Evolutionary conservation across 1,284 basidiomycete species (phyloP).

Genomic region (Cerrena zonata): DNA sequence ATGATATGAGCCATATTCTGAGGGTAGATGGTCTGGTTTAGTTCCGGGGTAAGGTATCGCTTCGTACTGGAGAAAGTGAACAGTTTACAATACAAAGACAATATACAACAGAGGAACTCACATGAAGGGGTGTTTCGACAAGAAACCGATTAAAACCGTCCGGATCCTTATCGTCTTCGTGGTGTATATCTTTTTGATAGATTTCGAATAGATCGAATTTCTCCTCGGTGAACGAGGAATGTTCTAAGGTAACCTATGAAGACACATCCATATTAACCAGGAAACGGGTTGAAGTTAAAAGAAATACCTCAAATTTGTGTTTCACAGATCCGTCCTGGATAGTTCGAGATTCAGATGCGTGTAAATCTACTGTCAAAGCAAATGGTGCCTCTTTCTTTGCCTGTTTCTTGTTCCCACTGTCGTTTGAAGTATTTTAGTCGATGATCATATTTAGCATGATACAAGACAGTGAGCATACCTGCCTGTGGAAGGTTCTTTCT

Average conservation of each 20-base stretch:
- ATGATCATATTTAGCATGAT: no score
- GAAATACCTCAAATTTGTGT: constrained; percentile 50
- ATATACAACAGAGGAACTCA: no score
- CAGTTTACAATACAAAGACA: no score
- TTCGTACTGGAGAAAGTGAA: constrained; percentile 28
- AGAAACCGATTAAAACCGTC: constrained; percentile 69
- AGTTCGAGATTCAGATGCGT: constrained; percentile 35
- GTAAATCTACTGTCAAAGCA: constrained; percentile 42
- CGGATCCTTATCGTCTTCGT: constrained; percentile 40
- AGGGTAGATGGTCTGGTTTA: constrained; percentile 55
- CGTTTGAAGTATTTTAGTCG: no score
- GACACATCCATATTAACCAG: background rate
- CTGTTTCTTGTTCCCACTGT: no score
- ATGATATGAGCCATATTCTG: constrained; percentile 79
- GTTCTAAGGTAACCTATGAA: constrained; percentile 64
- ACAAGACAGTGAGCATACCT: background rate
- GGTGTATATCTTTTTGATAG: constrained; percentile 77
- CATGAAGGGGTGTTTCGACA: constrained; percentile 71
- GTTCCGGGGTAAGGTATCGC: constrained; percentile 52
- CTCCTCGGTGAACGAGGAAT: constrained; percentile 70
- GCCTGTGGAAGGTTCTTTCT: constrained; percentile 1
- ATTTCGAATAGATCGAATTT: constrained; percentile 73
- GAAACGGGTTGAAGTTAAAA: background rate
- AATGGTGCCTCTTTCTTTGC: constrained; percentile 18
- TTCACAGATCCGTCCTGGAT: constrained; percentile 17